These are phyloP conservation scores for Camelina sativa DNA, from an alignment of 345 rosid species.

Conservation along the genomic window DNA sequence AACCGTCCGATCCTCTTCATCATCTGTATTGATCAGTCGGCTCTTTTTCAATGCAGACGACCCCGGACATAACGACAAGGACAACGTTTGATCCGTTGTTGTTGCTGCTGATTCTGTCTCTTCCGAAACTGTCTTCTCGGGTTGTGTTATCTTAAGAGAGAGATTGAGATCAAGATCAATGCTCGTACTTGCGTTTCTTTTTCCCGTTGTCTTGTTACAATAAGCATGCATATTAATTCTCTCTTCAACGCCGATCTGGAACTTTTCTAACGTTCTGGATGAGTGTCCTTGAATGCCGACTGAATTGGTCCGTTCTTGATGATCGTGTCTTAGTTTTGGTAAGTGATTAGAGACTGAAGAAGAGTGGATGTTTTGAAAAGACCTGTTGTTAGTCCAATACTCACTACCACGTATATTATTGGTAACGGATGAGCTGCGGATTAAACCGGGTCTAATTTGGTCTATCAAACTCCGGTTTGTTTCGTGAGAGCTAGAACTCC, in stretches of 20 bases:
- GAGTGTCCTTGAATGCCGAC: slow-evolving; percentile 34
- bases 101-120: slow-evolving; percentile 43
- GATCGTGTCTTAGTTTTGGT: slow-evolving; percentile 30
- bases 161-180: slow-evolving; percentile 63
- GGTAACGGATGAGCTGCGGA: slow-evolving; percentile 42
- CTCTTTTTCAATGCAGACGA: slow-evolving; percentile 51
- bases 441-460: slow-evolving; percentile 45
- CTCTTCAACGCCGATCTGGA: slow-evolving; percentile 37
- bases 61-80: slow-evolving; percentile 60
- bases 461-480: slow-evolving; percentile 50
- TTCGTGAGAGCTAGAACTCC: slow-evolving; percentile 57
- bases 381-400: slow-evolving; percentile 29
- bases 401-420: slow-evolving; percentile 46
- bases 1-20: slow-evolving; percentile 43
- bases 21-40: slow-evolving; percentile 48
- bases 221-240: slow-evolving; percentile 17
- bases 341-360: slow-evolving; percentile 32
- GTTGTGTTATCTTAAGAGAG: slow-evolving; percentile 47
- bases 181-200: slow-evolving; percentile 52
- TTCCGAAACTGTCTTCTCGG: slow-evolving; percentile 30
- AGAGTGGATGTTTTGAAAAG: slow-evolving; percentile 40
- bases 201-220: slow-evolving; percentile 35
- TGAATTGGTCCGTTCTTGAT: slow-evolving; percentile 27
- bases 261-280: slow-evolving; percentile 39
- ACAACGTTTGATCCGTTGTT: slow-evolving; percentile 49